phyloP scores from a whole-genome alignment of 345 rosid species.

The Garcia nutans region DNA sequence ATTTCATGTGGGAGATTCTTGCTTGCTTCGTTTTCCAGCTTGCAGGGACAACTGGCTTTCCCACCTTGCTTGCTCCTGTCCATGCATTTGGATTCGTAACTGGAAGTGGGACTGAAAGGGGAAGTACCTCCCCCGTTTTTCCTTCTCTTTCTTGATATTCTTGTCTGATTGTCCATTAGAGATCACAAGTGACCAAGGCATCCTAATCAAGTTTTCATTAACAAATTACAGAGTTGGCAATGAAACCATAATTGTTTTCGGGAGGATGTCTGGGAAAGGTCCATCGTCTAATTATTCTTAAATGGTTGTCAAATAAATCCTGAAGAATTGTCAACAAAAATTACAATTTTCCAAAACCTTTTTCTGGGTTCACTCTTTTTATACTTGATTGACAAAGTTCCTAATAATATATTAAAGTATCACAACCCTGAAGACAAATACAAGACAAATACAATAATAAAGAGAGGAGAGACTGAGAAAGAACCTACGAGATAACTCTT shows the following conservation, averaged over 20 bases:
- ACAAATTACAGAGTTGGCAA: background rate
- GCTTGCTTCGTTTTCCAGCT: too few relatives aligned
- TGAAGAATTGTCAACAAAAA: background rate
- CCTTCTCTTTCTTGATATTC: too few relatives aligned
- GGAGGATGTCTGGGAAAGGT: background rate
- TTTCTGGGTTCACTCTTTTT: background rate
- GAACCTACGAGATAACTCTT: constrained; percentile 90
- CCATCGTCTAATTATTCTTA: background rate
- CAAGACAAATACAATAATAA: constrained; percentile 7
- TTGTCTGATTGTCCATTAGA: too few relatives aligned
- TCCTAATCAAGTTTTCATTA: background rate
- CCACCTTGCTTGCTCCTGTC: too few relatives aligned
- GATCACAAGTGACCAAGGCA: too few relatives aligned
- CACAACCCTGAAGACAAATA: constrained; percentile 6
- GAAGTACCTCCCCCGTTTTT: too few relatives aligned
- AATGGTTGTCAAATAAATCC: background rate
- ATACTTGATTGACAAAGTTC: background rate
- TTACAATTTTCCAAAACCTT: constrained; percentile 1
- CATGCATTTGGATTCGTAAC: too few relatives aligned
- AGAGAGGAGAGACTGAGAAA: constrained; percentile 27
- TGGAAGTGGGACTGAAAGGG: too few relatives aligned
- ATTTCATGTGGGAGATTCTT: too few relatives aligned
- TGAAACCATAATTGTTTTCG: background rate
- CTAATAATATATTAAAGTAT: background rate
- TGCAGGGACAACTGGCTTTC: too few relatives aligned